Evolutionary conservation across 2,329 filamentous ascomycete genomes (phyloP), one percentile per base, ranked within the genome.

Genomic region (Claviceps maximensis): DNA sequence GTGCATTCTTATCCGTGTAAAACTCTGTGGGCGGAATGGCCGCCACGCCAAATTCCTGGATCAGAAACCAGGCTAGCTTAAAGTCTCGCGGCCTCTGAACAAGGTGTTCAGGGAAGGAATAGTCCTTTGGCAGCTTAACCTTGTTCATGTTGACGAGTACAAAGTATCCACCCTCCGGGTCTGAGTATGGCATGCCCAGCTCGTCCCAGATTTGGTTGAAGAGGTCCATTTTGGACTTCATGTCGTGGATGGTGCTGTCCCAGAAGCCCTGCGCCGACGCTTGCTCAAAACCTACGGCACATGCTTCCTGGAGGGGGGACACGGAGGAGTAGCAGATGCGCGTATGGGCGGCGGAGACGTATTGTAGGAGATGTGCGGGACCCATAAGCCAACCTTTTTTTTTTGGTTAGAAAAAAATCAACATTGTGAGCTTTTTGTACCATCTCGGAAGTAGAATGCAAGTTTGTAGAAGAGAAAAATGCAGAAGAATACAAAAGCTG

Each of bases 11-110:
- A 19, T 88, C 83, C 0, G 91, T 96, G 67, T 96, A 97, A 69
- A 98, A 98, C 69, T 98, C 93, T 0, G 90, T 95, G 0, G 93
- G 93, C 19, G 93, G 93, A 57, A 98, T 96, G 9, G 91, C 90
- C 2, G 93, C 93, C 29, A 98, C 89, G 10, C 93, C 93, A 21
- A 98, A 75, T 73, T 98, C 91, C 67, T 90, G 90, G 69, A 98
- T 98, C 61, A 96, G 71, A 72, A 97, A 97, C 91, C 91, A 98
- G 38, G 83, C 82, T 47, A 98, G 79, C 75, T 95, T 88, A 72
- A 97, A 98, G 67, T 98, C 93, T 31, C 93, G 78, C 25, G 93
- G 89, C 1, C 93, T 80, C 63, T 77, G 83, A 15, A 86, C 87
- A 38, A 98, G 91, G 65, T 96, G 89, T 1, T 84, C 76, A 29